Evolutionary conservation across 805 yeast species (phyloP), one percentile per base, ranked within the genome.

Genomic region (Saccharomycopsis microspora): DNA sequence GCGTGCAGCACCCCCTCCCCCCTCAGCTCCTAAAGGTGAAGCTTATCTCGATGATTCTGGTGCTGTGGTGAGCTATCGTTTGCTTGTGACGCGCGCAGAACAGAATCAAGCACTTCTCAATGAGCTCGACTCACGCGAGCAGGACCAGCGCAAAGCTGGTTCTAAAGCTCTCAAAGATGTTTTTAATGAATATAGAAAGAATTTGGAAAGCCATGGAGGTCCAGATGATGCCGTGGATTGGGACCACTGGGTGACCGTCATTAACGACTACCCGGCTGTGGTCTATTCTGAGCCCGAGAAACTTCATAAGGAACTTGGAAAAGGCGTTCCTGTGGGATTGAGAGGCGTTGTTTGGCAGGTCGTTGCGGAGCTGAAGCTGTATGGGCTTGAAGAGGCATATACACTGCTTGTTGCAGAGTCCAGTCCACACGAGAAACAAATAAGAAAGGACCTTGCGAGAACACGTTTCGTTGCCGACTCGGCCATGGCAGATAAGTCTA

Each of bases 261-360:
- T 87, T 3, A 78, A 82, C 53, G 83, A 88, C 60, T 86, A 87
- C 58, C 70, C 79, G n/a, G 59, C 63, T 0, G 79, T 83, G 5
- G 88, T 88, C 1, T 69, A 74, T 45, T 66, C 72, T 27, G 77
- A 78, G 30, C 80, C 89, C 0, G 72, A 72, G 9, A 70, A 70
- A 53, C 69, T 90, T 49, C 73, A 80, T 42, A 60, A 64, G 37
- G 78, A 83, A 41, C 75, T 93, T 19, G 72, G 81, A 27, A 66
- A 67, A 6, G 97, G 97, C 43, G 80, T 90, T 39, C 97, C 98
- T 9, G 67, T 74, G 41, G 93, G 84, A 54, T 71, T 90, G 44
- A 70, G 97, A 54, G 95, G 96, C 2, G 79, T 89, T 54, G 75
- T 90, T 27, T 90, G 98, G 98, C 97, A 89, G 65, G 69, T 87